Evolutionary conservation across 2,329 filamentous ascomycete genomes (phyloP), one percentile per base, ranked within the genome.

Genomic region (Monosporascus sp.): DNA sequence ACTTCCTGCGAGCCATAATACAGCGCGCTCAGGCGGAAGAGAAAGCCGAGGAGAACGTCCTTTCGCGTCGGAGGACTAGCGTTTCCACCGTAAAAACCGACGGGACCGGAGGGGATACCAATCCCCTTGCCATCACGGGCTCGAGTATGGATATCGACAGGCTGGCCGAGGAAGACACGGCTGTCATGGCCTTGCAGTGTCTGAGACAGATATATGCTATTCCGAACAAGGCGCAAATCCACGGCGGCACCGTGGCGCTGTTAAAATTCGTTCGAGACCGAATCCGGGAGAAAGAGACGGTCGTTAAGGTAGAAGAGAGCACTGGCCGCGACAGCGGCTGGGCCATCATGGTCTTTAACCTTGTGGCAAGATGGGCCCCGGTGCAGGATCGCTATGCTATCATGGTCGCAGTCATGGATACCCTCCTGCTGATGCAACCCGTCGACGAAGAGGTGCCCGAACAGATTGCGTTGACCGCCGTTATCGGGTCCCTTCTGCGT

Each of bases 351-450:
- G 78, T 97, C 49, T 90, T 95, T 68, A 84, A 87, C 63, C 81
- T 92, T 57, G 81, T 93, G 51, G 86, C 91, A 17, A 83, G 85
- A 54, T 97, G 92, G 91, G 88, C 91, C 0, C 91, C 94, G 0
- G 92, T 97, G 2, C 93, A 97, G 69, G 91, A 96, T 66, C 88
- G 94, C 51, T 97, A 96, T 73, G 84, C 93, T 40, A 94, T 97
- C 53, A 78, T 97, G 47, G 82, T 96, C 46, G 88, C 89, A 1
- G 81, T 88, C 3, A 85, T 95, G 73, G 92, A 97, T 61, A 82
- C 82, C 3, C 74, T 97, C 49, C 76, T 89, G 4, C 80, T 82
- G 53, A 84, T 82, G 45, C 83, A 85, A 1, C 78, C 92, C 37
- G 80, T 79, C 6, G 88, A 92, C 64, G 84, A 87, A 9, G 84